phyloP scores from a whole-genome alignment of 768 basidiomycete species.

The Tubosaeta sp. region DNA sequence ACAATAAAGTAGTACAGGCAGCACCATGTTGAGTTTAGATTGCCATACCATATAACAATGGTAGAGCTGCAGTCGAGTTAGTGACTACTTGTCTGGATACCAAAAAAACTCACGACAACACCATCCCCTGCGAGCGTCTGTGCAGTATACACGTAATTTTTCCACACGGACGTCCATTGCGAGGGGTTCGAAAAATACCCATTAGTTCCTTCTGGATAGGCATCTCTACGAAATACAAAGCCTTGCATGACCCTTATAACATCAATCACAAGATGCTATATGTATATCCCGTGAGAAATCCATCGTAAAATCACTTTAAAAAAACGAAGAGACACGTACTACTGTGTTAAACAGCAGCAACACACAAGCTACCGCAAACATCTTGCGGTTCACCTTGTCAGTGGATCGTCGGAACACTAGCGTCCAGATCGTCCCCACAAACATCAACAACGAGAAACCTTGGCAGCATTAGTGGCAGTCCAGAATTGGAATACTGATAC shows the following conservation, averaged over 20 bases:
- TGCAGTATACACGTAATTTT: slow-evolving; percentile 11
- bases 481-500: too few relatives aligned
- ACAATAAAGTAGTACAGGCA: slow-evolving; percentile 25
- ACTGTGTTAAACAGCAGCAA: slow-evolving; percentile 23
- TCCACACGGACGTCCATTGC: slow-evolving; percentile 23
- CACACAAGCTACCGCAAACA: slow-evolving; percentile 16
- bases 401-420: slow-evolving; percentile 7
- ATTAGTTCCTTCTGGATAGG: slow-evolving; percentile 16
- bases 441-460: slow-evolving; percentile 31
- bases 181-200: slow-evolving; percentile 21
- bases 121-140: slow-evolving; percentile 24
- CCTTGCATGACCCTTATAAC: slow-evolving; percentile 17
- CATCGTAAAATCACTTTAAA: not conserved
- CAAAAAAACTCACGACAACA: slow-evolving; percentile 16
- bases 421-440: slow-evolving; percentile 22
- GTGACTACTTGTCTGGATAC: not conserved
- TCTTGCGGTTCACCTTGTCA: slow-evolving; percentile 8
- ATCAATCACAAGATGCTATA: slow-evolving; percentile 16
- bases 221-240: slow-evolving; percentile 17
- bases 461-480: not conserved
- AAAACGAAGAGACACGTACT: slow-evolving; percentile 6
- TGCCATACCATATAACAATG: slow-evolving; percentile 27
- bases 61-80: slow-evolving; percentile 6
- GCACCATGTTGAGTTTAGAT: slow-evolving; percentile 15
- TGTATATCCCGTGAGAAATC: not conserved